phyloP scores from a whole-genome alignment of 192 early-diverging fungal species.

The Coemansia guatemalensis region DNA sequence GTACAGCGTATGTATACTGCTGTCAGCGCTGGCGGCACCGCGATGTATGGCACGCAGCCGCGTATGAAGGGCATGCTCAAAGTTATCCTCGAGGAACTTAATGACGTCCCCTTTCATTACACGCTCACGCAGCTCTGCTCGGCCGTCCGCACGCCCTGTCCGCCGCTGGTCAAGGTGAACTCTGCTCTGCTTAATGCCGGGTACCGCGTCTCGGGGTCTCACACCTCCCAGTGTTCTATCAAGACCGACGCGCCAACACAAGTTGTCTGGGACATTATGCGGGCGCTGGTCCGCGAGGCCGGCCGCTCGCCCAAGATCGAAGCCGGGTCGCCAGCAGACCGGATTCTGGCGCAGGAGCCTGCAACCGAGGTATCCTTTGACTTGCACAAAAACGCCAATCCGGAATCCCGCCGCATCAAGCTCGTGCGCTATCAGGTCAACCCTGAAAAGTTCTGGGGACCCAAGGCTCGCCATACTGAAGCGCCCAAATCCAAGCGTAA shows the following conservation, averaged over 20 bases:
- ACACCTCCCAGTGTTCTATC: conserved; percentile 74
- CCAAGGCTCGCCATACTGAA: conserved; percentile 71
- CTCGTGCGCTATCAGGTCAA: conserved; percentile 95
- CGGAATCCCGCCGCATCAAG: conserved; percentile 74
- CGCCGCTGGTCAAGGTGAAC: conserved; percentile 67
- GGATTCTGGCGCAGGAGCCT: conserved; percentile 57
- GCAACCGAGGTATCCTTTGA: conserved; percentile 71
- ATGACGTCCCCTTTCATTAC: conserved; percentile 82
- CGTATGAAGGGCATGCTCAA: conserved; percentile 97
- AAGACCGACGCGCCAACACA: conserved; percentile 89
- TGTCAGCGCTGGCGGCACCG: conserved; percentile 57
- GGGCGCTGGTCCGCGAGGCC: conserved; percentile 69
- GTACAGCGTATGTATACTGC: conserved; percentile 75
- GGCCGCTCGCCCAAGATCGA: conserved; percentile 64
- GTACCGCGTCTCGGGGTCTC: conserved; percentile 84
- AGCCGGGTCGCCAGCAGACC: conserved; percentile 65
- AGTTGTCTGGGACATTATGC: conserved; percentile 93
- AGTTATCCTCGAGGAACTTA: conserved; percentile 75
- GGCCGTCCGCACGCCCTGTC: conserved; percentile 71
- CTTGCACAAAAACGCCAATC: conserved; percentile 67
- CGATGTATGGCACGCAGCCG: conserved; percentile 73
- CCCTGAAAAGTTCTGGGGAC: conserved; percentile 96
- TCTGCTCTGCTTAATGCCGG: conserved; percentile 92
- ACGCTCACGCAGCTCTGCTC: conserved; percentile 65
- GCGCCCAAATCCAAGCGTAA: conserved; percentile 41